Conservation (phyloP, 2,329 filamentous ascomycete genomes). For the Diaporthe citriasiana region DNA sequence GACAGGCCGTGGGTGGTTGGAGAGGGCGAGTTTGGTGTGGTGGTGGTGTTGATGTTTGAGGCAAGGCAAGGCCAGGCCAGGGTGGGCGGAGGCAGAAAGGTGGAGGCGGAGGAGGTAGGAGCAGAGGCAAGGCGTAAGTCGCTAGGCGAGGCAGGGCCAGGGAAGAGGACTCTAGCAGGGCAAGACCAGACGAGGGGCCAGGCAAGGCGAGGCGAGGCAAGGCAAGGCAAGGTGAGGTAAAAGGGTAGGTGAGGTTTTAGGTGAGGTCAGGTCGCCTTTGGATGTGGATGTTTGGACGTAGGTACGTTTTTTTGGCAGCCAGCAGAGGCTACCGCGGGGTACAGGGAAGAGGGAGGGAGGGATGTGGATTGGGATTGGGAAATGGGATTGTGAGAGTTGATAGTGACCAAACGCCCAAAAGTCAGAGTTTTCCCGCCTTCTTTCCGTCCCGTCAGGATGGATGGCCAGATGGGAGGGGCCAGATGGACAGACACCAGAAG, state of each 20-base stretch:
- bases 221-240: not conserved
- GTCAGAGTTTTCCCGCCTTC: slow-evolving; percentile 40
- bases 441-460: not conserved
- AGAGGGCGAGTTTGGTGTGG: not conserved
- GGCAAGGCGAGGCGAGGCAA: not conserved
- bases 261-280: not conserved
- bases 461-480: slow-evolving; percentile 5
- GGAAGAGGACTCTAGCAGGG: no score
- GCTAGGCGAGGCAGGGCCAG: not conserved
- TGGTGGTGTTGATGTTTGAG: not conserved
- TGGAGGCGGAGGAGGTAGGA: slow-evolving; percentile 2
- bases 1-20: not conserved
- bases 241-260: not conserved
- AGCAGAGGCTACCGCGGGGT: slow-evolving; percentile 40
- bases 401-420: slow-evolving; percentile 16
- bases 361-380: not conserved
- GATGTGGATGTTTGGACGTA: not conserved
- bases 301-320: slow-evolving; percentile 29
- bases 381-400: slow-evolving; percentile 35
- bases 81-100: not conserved
- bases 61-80: not conserved
- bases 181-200: no score
- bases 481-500: not conserved
- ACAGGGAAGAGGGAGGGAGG: slow-evolving; percentile 41
- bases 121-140: not conserved